These are phyloP conservation scores for Populus deltoides DNA, from an alignment of 345 rosid species.

Conservation along the genomic window DNA sequence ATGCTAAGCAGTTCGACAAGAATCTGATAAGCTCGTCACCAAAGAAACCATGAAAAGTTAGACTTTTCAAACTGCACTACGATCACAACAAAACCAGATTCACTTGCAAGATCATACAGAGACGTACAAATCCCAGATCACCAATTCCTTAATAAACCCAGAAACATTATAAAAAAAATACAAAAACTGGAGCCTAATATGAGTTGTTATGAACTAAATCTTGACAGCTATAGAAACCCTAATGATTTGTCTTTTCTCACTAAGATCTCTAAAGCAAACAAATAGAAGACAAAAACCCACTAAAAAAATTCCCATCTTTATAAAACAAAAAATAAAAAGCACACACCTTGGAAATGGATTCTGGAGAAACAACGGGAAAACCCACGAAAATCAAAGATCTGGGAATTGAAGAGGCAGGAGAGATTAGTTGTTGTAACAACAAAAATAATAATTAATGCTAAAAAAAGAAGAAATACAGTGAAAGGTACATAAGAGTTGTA, in stretches of 20 bases:
- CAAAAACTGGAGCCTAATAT: not conserved
- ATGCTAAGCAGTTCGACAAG: not conserved
- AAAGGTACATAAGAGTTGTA: not conserved
- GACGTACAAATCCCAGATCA: constrained; percentile 7
- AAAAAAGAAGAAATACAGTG: not conserved
- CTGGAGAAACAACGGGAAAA: not conserved
- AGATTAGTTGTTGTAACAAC: not conserved
- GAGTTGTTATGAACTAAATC: not conserved
- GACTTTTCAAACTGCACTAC: not conserved
- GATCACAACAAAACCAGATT: not conserved
- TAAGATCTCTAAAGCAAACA: not conserved
- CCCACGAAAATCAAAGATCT: constrained; percentile 25
- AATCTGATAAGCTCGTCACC: not conserved
- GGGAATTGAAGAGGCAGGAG: constrained; percentile 7
- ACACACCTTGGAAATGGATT: constrained; percentile 20
- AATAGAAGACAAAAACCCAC: not conserved
- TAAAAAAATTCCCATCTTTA: not conserved
- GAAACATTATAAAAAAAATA: not conserved
- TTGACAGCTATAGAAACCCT: not conserved
- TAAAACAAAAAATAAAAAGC: not conserved
- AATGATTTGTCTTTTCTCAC: not conserved
- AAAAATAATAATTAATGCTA: not conserved
- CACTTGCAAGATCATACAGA: constrained; percentile 4
- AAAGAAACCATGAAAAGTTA: not conserved
- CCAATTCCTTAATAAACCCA: not conserved